phyloP scores from a whole-genome alignment of 2,329 filamentous ascomycete genomes.

The Cladophialophora bantiana region DNA sequence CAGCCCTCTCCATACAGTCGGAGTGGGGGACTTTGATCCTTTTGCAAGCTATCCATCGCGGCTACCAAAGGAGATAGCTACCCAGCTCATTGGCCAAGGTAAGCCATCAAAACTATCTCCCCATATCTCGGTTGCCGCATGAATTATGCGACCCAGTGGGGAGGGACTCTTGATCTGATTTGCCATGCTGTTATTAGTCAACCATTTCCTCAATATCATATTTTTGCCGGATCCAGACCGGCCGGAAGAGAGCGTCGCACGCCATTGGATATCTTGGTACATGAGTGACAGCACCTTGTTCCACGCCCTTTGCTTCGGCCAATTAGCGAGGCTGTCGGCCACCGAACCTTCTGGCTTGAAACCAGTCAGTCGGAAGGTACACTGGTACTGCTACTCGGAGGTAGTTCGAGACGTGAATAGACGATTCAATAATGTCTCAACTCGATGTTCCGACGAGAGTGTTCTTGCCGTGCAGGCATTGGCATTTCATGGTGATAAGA shows the following conservation, averaged over 20 bases:
- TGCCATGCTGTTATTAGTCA: constrained; percentile 1
- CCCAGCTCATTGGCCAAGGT: constrained; percentile 16
- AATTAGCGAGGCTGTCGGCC: constrained; percentile 17
- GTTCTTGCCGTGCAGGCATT: constrained; percentile 16
- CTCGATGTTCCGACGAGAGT: constrained; percentile 15
- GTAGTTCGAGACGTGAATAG: constrained; percentile 20
- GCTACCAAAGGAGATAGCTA: constrained; percentile 15
- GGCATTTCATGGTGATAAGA: constrained; percentile 13
- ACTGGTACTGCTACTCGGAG: constrained; percentile 22
- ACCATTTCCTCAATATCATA: constrained; percentile 18
- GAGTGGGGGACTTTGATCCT: constrained; percentile 13
- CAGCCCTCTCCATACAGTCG: constrained; percentile 10
- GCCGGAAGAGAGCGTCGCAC: neutral
- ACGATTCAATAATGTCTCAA: constrained; percentile 17
- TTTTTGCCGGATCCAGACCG: constrained; percentile 20
- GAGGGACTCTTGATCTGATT: constrained; percentile 1
- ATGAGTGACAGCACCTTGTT: constrained; percentile 19
- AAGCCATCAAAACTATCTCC: neutral
- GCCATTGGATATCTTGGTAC: constrained; percentile 16
- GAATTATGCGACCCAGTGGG: neutral
- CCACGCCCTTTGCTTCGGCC: constrained; percentile 13
- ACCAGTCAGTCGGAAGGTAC: constrained; percentile 8
- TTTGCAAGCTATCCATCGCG: constrained; percentile 20
- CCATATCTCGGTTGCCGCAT: neutral
- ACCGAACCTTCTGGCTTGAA: constrained; percentile 1